Evolutionary conservation across 1,139 yeast genomes (phyloP), one percentile per base, ranked within the genome.

Genomic region (Pichia sp.): DNA sequence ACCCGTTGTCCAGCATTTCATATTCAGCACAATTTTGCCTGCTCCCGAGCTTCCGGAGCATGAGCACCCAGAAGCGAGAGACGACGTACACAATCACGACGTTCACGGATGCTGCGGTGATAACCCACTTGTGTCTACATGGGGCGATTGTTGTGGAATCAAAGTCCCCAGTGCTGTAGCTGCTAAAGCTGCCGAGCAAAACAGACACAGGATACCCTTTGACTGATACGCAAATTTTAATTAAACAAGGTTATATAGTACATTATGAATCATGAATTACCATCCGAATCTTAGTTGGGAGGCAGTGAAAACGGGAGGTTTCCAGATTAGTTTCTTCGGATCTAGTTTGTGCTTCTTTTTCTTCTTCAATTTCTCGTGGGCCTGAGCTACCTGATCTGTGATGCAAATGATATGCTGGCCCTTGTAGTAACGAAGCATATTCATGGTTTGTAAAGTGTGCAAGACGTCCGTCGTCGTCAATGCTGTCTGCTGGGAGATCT

Each of bases 101-200:
- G 37, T 18, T 34, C 69, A 66, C 55, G 74, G 71, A 2, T 78
- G 73, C 56, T 69, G 66, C 28, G 41, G 40, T 5, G 55, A 47
- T n/a, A 58, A 60, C 37, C 56, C 51, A 3, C 42, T 59, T 18
- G 54, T 59, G 40, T 62, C 66, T 56, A 83, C 91, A 2, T 93
- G 96, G 96, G 99, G 96, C 1, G 99, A 93, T 66, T 95, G 99
- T 65, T 93, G 99, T 72, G 99, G 99, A 8, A 95, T 93, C 50
- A 87, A 88, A 63, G 80, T 93, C 2, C 99, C 99, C 0, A 89
- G 97, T 70, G 97, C 97, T 0, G 80, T 90, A 52, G 98, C 96
- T 0, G 99, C 97, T 0, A 76, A 82, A 25, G 85, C 82, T 59
- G 75, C 81, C 70, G 66, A 74, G 47, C 69, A 69, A 52, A 67